Base-by-base conservation (phyloP, 1,284 basidiomycete genomes). In the Schizophyllum amplum region DNA sequence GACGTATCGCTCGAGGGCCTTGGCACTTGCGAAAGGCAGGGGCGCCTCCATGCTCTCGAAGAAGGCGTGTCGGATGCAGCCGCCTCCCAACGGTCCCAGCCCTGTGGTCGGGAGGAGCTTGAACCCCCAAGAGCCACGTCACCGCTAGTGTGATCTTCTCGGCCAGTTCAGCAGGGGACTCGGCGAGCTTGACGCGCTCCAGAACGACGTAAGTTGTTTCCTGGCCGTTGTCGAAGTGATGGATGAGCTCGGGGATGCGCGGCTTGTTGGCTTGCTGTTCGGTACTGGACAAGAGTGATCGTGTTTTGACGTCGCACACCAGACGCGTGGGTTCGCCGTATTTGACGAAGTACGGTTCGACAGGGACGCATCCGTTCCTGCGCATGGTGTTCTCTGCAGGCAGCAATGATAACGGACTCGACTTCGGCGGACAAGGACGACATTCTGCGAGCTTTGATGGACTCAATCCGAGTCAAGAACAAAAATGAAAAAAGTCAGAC, bases 31-130 rank as follows among this genome's bases (percentile, higher is more conserved):
- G 60, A 69, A 68, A 52, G 23, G 51, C 46, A 66, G 60, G 60
- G 67, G 68, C 50, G 68, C 68, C 51, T 33, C 52, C 47, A 54
- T 56, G 50, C 63, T 58, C 55, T 68, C 64, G 56, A 69, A 69
- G 48, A 67, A 48, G 46, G 25, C 42, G 55, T 68, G 68, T 53
- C 63, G 62, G 57, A 60, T 57, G 53, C 46, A 59, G 47, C 60
- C 57, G 47, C 67, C 68, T 42, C 33, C 33, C 49, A 66, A 46
- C 49, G 66, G 61, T 55, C 68, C 68, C 52, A 69, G 52, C 5
- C n/a, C 56, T 50, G 49, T 56, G 57, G 26, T 51, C 58, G 49
- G 60, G 47, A 60, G 66, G 65, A 62, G 57, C 49, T 59, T 60
- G 61, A 24, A 67, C 62, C 21, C 52, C 42, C 15, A 27, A 55